A percentile compares a stretch with the other conserved stretches of the same genome.
These are phyloP conservation scores for Caloboletus inedulis DNA, from an alignment of 1,284 basidiomycete species.

Conservation along the genomic window DNA sequence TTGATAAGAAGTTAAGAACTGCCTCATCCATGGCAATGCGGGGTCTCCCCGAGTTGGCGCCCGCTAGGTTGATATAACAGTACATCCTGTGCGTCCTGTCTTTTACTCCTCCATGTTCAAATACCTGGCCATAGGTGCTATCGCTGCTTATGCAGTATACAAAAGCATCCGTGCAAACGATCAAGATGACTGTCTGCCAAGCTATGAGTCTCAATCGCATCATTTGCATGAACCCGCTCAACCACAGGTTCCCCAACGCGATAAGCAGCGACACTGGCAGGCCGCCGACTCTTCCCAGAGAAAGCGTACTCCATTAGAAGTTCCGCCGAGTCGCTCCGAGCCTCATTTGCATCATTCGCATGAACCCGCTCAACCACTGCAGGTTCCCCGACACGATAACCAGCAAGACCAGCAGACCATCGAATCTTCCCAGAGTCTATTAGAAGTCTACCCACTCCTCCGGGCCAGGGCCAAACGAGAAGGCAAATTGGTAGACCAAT, in stretches of 20 bases:
- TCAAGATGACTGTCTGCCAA: constrained; percentile 9
- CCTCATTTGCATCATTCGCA: too few relatives aligned
- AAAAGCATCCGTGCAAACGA: constrained; percentile 7
- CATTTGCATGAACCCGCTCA: background rate
- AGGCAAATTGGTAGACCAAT: too few relatives aligned
- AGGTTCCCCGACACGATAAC: constrained; percentile 9
- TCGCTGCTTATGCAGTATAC: constrained; percentile 10
- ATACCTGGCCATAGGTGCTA: constrained; percentile 12
- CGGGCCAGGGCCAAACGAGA: too few relatives aligned
- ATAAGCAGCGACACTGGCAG: constrained; percentile 6
- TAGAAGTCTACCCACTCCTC: too few relatives aligned
- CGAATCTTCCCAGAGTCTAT: too few relatives aligned
- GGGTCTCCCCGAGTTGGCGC: background rate
- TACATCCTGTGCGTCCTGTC: constrained; percentile 5
- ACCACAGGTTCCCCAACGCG: background rate
- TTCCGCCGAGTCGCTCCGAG: too few relatives aligned
- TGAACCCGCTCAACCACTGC: background rate
- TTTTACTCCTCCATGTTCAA: constrained; percentile 12
- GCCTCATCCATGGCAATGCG: background rate
- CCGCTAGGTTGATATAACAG: background rate
- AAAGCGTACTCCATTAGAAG: too few relatives aligned
- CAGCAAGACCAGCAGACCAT: background rate
- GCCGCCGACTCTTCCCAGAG: background rate
- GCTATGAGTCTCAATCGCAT: too few relatives aligned
- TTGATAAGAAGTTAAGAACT: too few relatives aligned